phyloP scores from a whole-genome alignment of 164 flowering plant species.

The Nymphaea thermarum region DNA sequence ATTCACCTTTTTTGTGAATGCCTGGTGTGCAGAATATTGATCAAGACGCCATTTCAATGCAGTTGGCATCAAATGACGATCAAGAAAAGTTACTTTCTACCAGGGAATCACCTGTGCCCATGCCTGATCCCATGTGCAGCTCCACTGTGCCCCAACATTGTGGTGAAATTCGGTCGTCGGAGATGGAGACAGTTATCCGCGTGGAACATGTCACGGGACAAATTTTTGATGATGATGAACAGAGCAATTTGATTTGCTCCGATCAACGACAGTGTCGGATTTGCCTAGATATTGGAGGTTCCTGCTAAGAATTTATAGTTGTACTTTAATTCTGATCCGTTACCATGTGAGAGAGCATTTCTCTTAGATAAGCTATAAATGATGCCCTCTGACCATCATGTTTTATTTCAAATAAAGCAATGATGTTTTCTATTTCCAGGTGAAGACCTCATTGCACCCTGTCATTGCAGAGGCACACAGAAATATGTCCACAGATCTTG shows the following conservation, averaged over 20 bases:
- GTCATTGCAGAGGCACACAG: slow-evolving; percentile 94
- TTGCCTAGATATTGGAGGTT: slow-evolving; percentile 89
- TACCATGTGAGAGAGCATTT: neutral
- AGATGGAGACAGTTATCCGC: slow-evolving; percentile 23
- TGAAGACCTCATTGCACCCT: slow-evolving; percentile 91
- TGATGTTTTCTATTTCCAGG: slow-evolving; percentile 27
- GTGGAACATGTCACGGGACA: slow-evolving; percentile 19
- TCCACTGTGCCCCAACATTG: slow-evolving; percentile 35
- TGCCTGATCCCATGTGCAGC: slow-evolving; percentile 9
- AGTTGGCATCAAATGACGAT: slow-evolving; percentile 44
- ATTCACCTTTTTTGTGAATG: neutral
- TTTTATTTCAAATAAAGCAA: slow-evolving; percentile 1
- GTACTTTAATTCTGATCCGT: slow-evolving; percentile 6
- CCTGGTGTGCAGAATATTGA: neutral
- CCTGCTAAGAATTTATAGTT: neutral
- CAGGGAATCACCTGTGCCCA: slow-evolving; percentile 56
- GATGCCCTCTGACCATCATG: neutral
- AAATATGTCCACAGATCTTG: slow-evolving; percentile 94
- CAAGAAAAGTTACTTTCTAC: slow-evolving; percentile 41
- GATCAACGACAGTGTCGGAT: slow-evolving; percentile 92
- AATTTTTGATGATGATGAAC: slow-evolving; percentile 39
- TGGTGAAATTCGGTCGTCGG: slow-evolving; percentile 53
- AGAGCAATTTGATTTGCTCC: slow-evolving; percentile 28
- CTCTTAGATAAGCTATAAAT: neutral
- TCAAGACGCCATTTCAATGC: slow-evolving; percentile 29